These are phyloP conservation scores for Epichloe gansuensis DNA, from an alignment of 2,329 filamentous ascomycete species.

Conservation along the genomic window DNA sequence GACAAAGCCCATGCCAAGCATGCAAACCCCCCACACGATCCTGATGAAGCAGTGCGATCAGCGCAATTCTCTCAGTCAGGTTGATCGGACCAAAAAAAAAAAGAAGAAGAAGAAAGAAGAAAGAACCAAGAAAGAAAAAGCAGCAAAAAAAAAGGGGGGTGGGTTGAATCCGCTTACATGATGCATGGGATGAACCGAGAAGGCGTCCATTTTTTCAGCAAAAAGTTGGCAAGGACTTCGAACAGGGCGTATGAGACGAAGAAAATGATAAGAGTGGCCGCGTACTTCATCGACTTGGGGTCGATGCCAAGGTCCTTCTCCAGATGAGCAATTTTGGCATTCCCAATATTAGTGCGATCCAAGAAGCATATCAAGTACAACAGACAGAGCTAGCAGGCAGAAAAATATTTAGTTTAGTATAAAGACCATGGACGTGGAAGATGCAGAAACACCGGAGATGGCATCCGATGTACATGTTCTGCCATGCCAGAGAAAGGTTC, in stretches of 20 bases:
- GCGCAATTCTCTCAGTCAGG: background rate
- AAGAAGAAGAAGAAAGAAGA: background rate
- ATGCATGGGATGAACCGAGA: conserved; percentile 71
- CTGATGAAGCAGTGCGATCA: conserved; percentile 19
- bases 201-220: conserved; percentile 64
- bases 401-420: background rate
- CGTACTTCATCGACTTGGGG: conserved; percentile 51
- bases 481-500: background rate
- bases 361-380: conserved; percentile 66
- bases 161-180: conserved; percentile 40
- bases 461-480: background rate
- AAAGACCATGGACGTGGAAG: background rate
- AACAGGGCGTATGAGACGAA: conserved; percentile 76
- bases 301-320: conserved; percentile 34
- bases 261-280: conserved; percentile 66
- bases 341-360: conserved; percentile 65
- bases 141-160: background rate
- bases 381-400: conserved; percentile 40
- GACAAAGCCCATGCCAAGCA: conserved; percentile 58
- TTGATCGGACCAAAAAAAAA: background rate
- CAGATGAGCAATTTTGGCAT: conserved; percentile 47
- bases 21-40: conserved; percentile 51
- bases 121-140: too few species aligned
- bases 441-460: background rate
- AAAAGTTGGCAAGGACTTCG: conserved; percentile 64